A percentile compares a stretch with the other conserved stretches of the same genome.
These are phyloP conservation scores for Hygrophoropsis aurantiaca DNA, from an alignment of 768 basidiomycete genomes.

Conservation along the genomic window DNA sequence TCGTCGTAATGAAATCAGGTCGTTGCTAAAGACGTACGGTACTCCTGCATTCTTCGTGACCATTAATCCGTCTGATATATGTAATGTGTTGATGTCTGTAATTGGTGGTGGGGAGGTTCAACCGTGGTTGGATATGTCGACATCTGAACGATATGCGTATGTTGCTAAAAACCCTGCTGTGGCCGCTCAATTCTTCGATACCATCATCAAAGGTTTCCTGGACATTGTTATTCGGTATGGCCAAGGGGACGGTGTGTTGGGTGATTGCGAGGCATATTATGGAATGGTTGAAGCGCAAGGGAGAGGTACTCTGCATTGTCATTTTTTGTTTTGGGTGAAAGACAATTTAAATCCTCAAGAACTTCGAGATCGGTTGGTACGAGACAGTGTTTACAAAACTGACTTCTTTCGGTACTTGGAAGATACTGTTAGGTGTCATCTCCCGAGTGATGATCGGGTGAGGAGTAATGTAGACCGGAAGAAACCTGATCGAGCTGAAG, in stretches of 20 bases:
- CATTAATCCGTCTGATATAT: slow-evolving; percentile 20
- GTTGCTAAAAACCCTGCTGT: slow-evolving; percentile 19
- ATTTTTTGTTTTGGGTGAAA: slow-evolving; percentile 38
- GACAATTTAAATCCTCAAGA: background rate
- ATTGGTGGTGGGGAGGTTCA: slow-evolving; percentile 13
- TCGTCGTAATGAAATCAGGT: slow-evolving; percentile 18
- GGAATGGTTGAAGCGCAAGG: slow-evolving; percentile 41
- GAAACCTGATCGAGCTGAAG: no score
- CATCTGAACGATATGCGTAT: slow-evolving; percentile 8
- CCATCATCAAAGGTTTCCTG: slow-evolving; percentile 17
- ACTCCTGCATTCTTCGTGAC: slow-evolving; percentile 21
- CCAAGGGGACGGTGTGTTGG: slow-evolving; percentile 27
- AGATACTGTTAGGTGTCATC: no score
- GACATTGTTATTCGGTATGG: slow-evolving; percentile 12
- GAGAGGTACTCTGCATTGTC: slow-evolving; percentile 38
- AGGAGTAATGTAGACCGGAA: no score
- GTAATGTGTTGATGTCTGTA: slow-evolving; percentile 13
- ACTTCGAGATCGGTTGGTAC: background rate
- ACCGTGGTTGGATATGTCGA: slow-evolving; percentile 9
- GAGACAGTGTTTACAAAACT: background rate
- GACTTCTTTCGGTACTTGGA: background rate
- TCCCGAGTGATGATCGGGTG: no score
- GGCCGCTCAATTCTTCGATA: slow-evolving; percentile 22
- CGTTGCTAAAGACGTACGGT: slow-evolving; percentile 1
- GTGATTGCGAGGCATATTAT: slow-evolving; percentile 32